These are phyloP conservation scores for Coemansia sp. DNA, from an alignment of 192 early-diverging fungal species.

Conservation along the genomic window DNA sequence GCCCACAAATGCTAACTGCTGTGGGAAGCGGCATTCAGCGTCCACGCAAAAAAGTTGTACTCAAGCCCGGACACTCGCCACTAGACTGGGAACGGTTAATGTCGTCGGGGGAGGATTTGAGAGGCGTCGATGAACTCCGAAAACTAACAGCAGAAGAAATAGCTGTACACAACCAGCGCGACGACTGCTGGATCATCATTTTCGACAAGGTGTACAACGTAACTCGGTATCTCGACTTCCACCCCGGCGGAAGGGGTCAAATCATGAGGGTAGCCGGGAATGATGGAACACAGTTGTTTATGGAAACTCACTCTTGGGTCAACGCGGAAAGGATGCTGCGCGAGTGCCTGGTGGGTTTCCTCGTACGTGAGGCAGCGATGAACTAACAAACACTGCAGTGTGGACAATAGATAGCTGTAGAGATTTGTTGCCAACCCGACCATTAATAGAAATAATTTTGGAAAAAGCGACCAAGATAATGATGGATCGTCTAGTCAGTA, in stretches of 20 bases:
- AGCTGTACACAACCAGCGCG: conserved; percentile 68
- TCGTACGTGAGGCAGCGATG: conserved; percentile 2
- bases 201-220: conserved; percentile 91
- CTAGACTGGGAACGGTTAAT: conserved; percentile 92
- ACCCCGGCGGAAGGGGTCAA: conserved; percentile 84
- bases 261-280: conserved; percentile 84
- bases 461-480: too few relatives aligned
- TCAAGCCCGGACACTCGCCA: conserved; percentile 86
- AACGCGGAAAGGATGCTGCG: conserved; percentile 88
- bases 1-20: conserved; percentile 44
- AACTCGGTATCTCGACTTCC: conserved; percentile 85
- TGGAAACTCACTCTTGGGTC: conserved; percentile 91
- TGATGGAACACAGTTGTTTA: conserved; percentile 88
- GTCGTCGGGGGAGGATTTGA: conserved; percentile 69
- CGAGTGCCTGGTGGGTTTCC: conserved; percentile 72
- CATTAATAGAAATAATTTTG: too few relatives aligned
- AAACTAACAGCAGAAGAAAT: conserved; percentile 71
- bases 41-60: conserved; percentile 69
- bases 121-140: conserved; percentile 23
- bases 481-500: too few relatives aligned
- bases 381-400: too few relatives aligned
- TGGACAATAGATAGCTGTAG: too few relatives aligned
- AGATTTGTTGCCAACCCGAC: too few relatives aligned
- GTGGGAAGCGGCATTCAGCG: conserved; percentile 8
- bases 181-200: conserved; percentile 89